Percentiles rank a stretch among this genome's conserved stretches.
These are phyloP conservation scores for Astrothelium macrocarpum DNA, from an alignment of 495 filamentous ascomycete species.

Conservation along the genomic window DNA sequence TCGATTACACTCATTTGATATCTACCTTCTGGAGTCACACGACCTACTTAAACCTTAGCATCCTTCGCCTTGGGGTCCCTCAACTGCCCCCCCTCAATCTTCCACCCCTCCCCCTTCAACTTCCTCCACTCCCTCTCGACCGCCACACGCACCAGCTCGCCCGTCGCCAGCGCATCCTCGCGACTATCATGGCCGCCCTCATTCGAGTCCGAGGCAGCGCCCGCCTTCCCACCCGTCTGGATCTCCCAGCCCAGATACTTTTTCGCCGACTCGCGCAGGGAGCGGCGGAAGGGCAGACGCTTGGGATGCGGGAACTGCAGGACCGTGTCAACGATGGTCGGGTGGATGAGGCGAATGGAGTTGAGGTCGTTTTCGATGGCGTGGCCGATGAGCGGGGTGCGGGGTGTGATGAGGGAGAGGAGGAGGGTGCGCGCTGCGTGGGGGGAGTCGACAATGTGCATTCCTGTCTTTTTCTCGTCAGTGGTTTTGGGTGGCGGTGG, in stretches of 20 bases:
- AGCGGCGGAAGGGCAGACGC: slow-evolving; percentile 66
- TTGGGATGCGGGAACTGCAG: slow-evolving; percentile 68
- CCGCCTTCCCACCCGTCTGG: slow-evolving; percentile 55
- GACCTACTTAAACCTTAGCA: no score
- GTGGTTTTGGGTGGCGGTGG: not conserved
- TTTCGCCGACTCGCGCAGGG: slow-evolving; percentile 59
- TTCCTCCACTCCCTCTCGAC: slow-evolving; percentile 55
- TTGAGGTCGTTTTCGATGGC: slow-evolving; percentile 94
- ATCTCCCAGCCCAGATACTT: slow-evolving; percentile 61
- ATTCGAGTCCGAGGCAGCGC: not conserved
- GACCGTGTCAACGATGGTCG: slow-evolving; percentile 74
- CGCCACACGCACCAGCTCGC: slow-evolving; percentile 66
- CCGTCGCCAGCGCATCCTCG: slow-evolving; percentile 81
- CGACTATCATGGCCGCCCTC: slow-evolving; percentile 69
- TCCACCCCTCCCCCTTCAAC: slow-evolving; percentile 57
- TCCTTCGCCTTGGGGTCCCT: not conserved
- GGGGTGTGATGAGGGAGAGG: slow-evolving; percentile 56
- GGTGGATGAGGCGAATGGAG: slow-evolving; percentile 70
- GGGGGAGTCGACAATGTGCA: slow-evolving; percentile 65
- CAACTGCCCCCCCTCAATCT: slow-evolving; percentile 41
- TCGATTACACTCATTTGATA: no score
- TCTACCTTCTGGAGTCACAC: no score
- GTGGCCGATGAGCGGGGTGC: slow-evolving; percentile 81
- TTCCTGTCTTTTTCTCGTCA: slow-evolving; percentile 3
- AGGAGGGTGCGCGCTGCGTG: slow-evolving; percentile 61